Base-by-base conservation (phyloP, 495 filamentous ascomycete species). In the Penicillium paradoxum region DNA sequence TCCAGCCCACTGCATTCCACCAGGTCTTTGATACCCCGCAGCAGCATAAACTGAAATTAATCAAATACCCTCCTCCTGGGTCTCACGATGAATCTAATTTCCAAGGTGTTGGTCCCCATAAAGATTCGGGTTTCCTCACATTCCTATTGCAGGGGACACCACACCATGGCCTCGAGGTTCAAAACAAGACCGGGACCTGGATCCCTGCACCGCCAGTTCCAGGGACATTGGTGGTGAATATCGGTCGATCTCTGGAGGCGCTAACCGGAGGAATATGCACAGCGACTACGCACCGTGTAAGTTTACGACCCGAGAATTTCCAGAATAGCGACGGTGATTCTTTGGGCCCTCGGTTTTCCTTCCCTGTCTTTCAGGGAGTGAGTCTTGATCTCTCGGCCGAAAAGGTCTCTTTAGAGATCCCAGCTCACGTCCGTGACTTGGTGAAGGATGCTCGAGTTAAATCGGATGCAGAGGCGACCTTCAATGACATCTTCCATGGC, bases 311-410 rank as follows among this genome's bases (percentile, higher is more conserved):
- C 6, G 59, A 65, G 24, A 69, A 74, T 33, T 77, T 68, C 39
- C 24, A 69, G 2, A 64, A 67, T 52, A 36, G 22, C 3, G 29
- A 69, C 3, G 65, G 64, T 0, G 39, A 41, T 0, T 18, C 57
- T 2, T 48, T 73, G 5, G 92, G 92, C 0, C 78, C 93, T 27
- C 74, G 92, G 21, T 95, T 84, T 64, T 87, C 82, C 13, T 87
- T 96, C 48, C 92, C 92, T 0, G 92, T 97, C 65, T 98, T 98
- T 66, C 90, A 95, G 65, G 92, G 63, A n/a, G 60, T 98, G 54
- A 82, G 85, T 53, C 82, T 88, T 43, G 89, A 95, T 65, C 79
- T 90, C 0, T 82, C 79, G 19, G 92, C 91, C 59, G 89, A 93
- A 54, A 78, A 81, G 25, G 80, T 87, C 40, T 75, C 77, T 14